A percentile compares a stretch with the other conserved stretches of the same genome.
phyloP scores from a whole-genome alignment of 2,329 filamentous ascomycete genomes.

The Scytalidium lignicola region DNA sequence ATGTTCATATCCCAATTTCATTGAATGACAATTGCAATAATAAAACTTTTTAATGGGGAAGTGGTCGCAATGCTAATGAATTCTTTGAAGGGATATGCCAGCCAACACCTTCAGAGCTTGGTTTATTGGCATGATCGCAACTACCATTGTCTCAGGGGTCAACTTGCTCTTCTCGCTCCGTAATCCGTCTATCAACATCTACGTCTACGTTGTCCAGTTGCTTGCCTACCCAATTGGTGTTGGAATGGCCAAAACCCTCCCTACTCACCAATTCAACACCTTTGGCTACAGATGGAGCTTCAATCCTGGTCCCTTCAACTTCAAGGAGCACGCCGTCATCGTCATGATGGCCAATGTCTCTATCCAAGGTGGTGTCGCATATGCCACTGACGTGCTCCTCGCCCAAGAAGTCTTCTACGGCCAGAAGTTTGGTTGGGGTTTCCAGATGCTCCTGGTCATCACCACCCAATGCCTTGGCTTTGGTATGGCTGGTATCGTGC shows the following conservation, averaged over 20 bases:
- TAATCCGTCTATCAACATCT: constrained; percentile 36
- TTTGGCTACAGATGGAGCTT: constrained; percentile 52
- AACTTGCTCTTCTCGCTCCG: constrained; percentile 27
- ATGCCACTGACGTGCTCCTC: constrained; percentile 69
- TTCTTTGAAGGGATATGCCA: constrained; percentile 39
- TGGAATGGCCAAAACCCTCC: constrained; percentile 44
- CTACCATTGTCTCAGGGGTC: constrained; percentile 13
- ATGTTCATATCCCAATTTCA: constrained; percentile 50
- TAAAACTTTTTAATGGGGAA: neutral
- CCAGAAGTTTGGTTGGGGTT: constrained; percentile 58
- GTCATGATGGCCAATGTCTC: constrained; percentile 50
- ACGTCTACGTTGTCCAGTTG: constrained; percentile 21
- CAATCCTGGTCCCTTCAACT: constrained; percentile 66
- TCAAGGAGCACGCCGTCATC: constrained; percentile 66
- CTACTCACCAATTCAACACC: constrained; percentile 28
- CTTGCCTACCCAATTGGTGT: constrained; percentile 44
- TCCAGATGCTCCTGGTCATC: constrained; percentile 54
- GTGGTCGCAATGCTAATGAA: neutral
- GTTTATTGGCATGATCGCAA: constrained; percentile 33
- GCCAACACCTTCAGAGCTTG: constrained; percentile 63
- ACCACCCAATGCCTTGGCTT: constrained; percentile 60
- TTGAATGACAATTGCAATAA: constrained; percentile 48
- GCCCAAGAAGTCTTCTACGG: constrained; percentile 69
- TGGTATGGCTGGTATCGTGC: constrained; percentile 54
- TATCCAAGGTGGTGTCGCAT: constrained; percentile 46